A percentile compares a stretch with the other conserved stretches of the same genome.
Evolutionary conservation across 148 eudicot genomes (phyloP).

Genomic region (Rhododendron simsii): DNA sequence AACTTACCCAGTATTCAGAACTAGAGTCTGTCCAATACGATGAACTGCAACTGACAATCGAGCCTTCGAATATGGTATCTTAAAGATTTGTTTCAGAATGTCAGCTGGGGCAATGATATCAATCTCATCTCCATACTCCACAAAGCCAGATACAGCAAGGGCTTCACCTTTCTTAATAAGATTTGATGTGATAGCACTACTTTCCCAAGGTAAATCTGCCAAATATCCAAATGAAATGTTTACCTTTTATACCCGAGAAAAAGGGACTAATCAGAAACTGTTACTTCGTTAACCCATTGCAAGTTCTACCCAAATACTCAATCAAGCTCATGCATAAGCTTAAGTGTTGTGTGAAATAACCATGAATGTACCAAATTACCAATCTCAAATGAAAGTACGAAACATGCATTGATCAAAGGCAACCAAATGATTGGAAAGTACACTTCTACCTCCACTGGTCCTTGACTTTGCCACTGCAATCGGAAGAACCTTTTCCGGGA

Average conservation of each 20-base stretch:
- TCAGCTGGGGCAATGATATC: constrained; percentile 98
- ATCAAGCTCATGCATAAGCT: constrained; percentile 3
- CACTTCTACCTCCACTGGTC: constrained; percentile 41
- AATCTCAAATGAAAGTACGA: not conserved
- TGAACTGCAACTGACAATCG: constrained; percentile 91
- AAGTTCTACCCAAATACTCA: not conserved
- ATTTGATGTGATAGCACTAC: constrained; percentile 49
- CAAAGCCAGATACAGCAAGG: constrained; percentile 92
- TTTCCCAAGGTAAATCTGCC: constrained; percentile 73
- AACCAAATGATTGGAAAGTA: not conserved
- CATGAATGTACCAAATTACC: not conserved
- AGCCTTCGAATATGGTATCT: constrained; percentile 91
- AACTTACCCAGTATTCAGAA: constrained; percentile 83
- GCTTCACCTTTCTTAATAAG: constrained; percentile 81
- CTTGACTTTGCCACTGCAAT: constrained; percentile 33
- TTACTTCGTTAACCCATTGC: not conserved
- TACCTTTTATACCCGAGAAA: not conserved
- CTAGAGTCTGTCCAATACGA: constrained; percentile 84
- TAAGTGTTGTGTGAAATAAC: not conserved
- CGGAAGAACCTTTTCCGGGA: constrained; percentile 59
- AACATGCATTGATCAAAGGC: not conserved
- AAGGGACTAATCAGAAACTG: not conserved
- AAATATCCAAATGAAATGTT: constrained; percentile 10
- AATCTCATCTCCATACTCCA: constrained; percentile 81
- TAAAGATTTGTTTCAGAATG: constrained; percentile 89